Conservation (phyloP, 2,329 filamentous ascomycete species). For the Phialophora expanda region DNA sequence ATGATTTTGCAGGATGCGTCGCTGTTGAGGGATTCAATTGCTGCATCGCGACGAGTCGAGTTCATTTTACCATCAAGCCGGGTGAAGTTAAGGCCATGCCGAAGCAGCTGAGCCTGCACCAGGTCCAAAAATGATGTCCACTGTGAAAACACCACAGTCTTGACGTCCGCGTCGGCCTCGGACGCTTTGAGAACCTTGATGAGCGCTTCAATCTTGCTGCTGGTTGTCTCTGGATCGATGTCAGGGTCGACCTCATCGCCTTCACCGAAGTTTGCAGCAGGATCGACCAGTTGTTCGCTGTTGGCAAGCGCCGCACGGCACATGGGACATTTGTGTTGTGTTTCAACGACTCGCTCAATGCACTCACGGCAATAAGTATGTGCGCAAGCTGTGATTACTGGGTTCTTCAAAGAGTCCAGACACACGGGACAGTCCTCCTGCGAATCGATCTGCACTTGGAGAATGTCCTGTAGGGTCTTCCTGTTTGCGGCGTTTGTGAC, state of each 20-base stretch:
- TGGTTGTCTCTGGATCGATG: constrained; percentile 69
- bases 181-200: constrained; percentile 75
- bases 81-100: constrained; percentile 66
- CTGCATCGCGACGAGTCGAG: constrained; percentile 70
- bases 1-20: constrained; percentile 74
- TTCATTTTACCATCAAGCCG: constrained; percentile 84
- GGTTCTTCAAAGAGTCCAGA: constrained; percentile 71
- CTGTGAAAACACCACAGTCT: constrained; percentile 81
- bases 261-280: constrained; percentile 63
- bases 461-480: constrained; percentile 72
- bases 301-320: constrained; percentile 73
- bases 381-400: constrained; percentile 83
- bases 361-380: constrained; percentile 78
- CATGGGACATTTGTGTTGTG: constrained; percentile 82
- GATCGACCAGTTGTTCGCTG: constrained; percentile 66
- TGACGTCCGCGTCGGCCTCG: constrained; percentile 67
- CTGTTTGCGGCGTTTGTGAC: constrained; percentile 72
- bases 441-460: constrained; percentile 76
- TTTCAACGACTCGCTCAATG: constrained; percentile 74
- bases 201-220: constrained; percentile 81
- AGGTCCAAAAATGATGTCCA: constrained; percentile 81
- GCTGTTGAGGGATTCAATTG: constrained; percentile 69
- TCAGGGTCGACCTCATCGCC: constrained; percentile 54
- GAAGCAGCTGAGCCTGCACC: constrained; percentile 69
- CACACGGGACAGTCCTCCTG: constrained; percentile 86